A percentile compares a stretch with the other conserved stretches of the same genome.
Evolutionary conservation across 192 early-diverging fungal species (phyloP).

Genomic region (Umbelopsis vinacea): DNA sequence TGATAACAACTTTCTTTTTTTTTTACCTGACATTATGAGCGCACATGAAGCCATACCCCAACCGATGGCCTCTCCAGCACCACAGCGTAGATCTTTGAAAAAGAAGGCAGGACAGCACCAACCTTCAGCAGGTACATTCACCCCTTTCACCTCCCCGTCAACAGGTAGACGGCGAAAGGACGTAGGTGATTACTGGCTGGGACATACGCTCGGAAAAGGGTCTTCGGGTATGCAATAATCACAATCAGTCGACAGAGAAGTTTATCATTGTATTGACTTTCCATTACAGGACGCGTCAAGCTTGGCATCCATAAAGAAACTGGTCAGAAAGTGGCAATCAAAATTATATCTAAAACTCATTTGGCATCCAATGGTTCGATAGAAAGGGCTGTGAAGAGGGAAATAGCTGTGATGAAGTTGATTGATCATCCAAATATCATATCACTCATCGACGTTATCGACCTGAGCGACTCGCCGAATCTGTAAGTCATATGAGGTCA

Average conservation of each 20-base stretch:
- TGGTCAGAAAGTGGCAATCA: slow-evolving; percentile 57
- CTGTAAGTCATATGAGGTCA: slow-evolving; percentile 22
- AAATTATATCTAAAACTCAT: slow-evolving; percentile 56
- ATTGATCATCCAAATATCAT: slow-evolving; percentile 60
- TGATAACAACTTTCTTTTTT: not conserved
- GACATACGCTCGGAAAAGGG: slow-evolving; percentile 54
- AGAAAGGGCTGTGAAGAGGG: slow-evolving; percentile 53
- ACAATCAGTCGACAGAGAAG: too few relatives aligned
- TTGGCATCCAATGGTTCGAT: slow-evolving; percentile 48
- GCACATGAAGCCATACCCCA: not conserved
- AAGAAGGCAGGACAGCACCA: slow-evolving; percentile 4
- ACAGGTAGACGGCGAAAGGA: slow-evolving; percentile 43
- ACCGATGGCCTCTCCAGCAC: slow-evolving; percentile 30
- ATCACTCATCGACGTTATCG: slow-evolving; percentile 54
- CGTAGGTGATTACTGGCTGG: slow-evolving; percentile 52
- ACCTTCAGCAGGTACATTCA: slow-evolving; percentile 6
- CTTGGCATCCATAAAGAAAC: slow-evolving; percentile 53
- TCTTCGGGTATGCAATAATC: slow-evolving; percentile 47
- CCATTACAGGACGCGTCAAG: slow-evolving; percentile 50
- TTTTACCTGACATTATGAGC: not conserved
- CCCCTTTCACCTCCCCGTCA: slow-evolving; percentile 25
- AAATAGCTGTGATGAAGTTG: slow-evolving; percentile 60
- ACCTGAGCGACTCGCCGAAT: slow-evolving; percentile 41
- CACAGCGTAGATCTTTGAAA: slow-evolving; percentile 27
- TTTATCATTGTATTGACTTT: too few relatives aligned